phyloP scores from a whole-genome alignment of 73 alveolate genomes.

The Stentor coeruleus region DNA sequence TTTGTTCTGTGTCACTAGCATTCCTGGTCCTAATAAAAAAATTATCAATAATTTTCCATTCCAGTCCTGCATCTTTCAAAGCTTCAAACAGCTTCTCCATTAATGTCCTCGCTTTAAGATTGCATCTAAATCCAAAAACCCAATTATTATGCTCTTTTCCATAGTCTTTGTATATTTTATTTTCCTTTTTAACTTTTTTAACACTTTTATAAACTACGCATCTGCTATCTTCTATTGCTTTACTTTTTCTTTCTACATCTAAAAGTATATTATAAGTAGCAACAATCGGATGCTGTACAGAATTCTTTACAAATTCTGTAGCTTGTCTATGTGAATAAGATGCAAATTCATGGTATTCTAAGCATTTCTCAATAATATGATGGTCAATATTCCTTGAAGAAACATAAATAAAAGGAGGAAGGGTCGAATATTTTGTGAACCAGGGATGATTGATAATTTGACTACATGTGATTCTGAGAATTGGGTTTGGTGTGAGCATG shows the following conservation, averaged over 20 bases:
- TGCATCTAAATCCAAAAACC: slow-evolving; percentile 17
- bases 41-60: slow-evolving; percentile 14
- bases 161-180: background rate
- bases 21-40: background rate
- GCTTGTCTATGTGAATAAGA: background rate
- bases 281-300: background rate
- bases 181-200: background rate
- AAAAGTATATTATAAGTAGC: background rate
- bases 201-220: background rate
- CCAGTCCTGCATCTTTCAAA: background rate
- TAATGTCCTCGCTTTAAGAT: background rate
- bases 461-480: slow-evolving; percentile 59
- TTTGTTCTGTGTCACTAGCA: background rate
- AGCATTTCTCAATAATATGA: background rate
- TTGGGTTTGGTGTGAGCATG: slow-evolving; percentile 87
- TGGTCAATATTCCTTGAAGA: background rate
- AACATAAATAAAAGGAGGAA: background rate
- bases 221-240: background rate
- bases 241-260: background rate
- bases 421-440: slow-evolving; percentile 4
- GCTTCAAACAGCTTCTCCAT: background rate
- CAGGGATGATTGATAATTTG: slow-evolving; percentile 76
- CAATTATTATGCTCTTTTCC: background rate
- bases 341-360: background rate
- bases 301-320: background rate